Evolutionary conservation across 169 alveolate genomes (phyloP), one percentile per base, ranked within the genome.

Genomic region (Theileria luwenshuni): DNA sequence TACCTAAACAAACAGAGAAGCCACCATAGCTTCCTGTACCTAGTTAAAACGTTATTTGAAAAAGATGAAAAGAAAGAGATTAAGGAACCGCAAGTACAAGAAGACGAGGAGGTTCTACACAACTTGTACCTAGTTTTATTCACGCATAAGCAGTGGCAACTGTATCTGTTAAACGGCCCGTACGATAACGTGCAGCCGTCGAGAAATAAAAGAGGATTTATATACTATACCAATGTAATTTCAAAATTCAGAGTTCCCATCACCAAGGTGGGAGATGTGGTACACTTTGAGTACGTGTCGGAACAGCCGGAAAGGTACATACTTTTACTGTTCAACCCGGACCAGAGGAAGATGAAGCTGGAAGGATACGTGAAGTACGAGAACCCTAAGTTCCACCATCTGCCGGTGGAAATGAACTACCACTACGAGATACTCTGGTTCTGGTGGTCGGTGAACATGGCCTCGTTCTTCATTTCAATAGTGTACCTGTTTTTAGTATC

Each of bases 221-320:
- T 81, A 10, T 42, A 33, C 45, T 60, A 30, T 32, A 65, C 74
- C 56, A 38, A 73, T 23, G 27, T 73, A 15, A 54, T 45, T 3
- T 72, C 85, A 28, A 74, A 68, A 25, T 28, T 81, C 52, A 72
- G 80, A 49, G 51, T 81, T 30, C 89, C 89, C 42, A 51, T 74
- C 27, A 23, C 85, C 5, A 47, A 17, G 30, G 71, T 65, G 13
- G 75, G 81, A 6, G 54, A 65, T 1, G 43, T 48, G 12, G 54
- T 67, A 21, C 48, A n/a, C 3, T 73, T 73, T 23, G 48, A 23
- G 23, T 73, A 21, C 67, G 47, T 45, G 60, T 63, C 80, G 35
- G 61, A 65, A 27, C 54, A 63, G 25, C 19, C 80, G 3, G 84
- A 74, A 48, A 48, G 85, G 28, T 81, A 64, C 64, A 68, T 68